A percentile compares a stretch with the other conserved stretches of the same genome.
Evolutionary conservation across 2,329 filamentous ascomycete genomes (phyloP).

Genomic region (Zymoseptoria crescenta): DNA sequence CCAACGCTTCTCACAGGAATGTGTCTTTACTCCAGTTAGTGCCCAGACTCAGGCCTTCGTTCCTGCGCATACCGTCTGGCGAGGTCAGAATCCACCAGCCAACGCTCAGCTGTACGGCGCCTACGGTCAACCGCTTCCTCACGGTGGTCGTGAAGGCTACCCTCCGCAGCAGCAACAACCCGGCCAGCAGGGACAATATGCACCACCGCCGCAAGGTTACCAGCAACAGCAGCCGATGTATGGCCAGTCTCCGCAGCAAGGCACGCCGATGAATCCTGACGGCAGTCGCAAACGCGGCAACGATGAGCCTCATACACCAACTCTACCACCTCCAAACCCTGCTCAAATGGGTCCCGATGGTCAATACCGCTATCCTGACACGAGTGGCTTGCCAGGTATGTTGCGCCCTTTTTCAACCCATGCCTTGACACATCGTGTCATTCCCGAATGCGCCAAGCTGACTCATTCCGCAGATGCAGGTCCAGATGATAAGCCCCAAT

Average conservation of each 20-base stretch:
- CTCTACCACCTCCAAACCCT: slow-evolving; percentile 42
- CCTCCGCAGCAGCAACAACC: slow-evolving; percentile 27
- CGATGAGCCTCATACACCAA: slow-evolving; percentile 45
- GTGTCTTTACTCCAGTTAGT: slow-evolving; percentile 68
- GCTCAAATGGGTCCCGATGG: slow-evolving; percentile 31
- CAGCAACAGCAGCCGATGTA: slow-evolving; percentile 36
- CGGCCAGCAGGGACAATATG: slow-evolving; percentile 29
- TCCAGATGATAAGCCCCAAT: not conserved
- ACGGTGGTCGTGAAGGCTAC: slow-evolving; percentile 24
- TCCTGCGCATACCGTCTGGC: slow-evolving; percentile 59
- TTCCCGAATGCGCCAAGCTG: slow-evolving; percentile 13
- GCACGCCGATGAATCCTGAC: slow-evolving; percentile 6
- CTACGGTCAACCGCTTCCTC: slow-evolving; percentile 43
- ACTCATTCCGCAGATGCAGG: slow-evolving; percentile 21
- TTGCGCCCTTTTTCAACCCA: slow-evolving; percentile 36
- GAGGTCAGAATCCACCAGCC: slow-evolving; percentile 36
- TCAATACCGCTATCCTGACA: slow-evolving; percentile 37
- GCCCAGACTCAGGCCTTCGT: slow-evolving; percentile 69
- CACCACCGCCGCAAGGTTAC: slow-evolving; percentile 33
- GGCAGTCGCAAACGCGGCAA: slow-evolving; percentile 40
- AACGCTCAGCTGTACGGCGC: slow-evolving; percentile 43
- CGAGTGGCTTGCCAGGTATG: slow-evolving; percentile 37
- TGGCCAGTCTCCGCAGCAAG: slow-evolving; percentile 28
- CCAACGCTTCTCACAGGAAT: slow-evolving; percentile 65
- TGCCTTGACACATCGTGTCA: slow-evolving; percentile 32